These are phyloP conservation scores for Kodamaea leandrae DNA, from an alignment of 805 yeast genomes.

Conservation along the genomic window DNA sequence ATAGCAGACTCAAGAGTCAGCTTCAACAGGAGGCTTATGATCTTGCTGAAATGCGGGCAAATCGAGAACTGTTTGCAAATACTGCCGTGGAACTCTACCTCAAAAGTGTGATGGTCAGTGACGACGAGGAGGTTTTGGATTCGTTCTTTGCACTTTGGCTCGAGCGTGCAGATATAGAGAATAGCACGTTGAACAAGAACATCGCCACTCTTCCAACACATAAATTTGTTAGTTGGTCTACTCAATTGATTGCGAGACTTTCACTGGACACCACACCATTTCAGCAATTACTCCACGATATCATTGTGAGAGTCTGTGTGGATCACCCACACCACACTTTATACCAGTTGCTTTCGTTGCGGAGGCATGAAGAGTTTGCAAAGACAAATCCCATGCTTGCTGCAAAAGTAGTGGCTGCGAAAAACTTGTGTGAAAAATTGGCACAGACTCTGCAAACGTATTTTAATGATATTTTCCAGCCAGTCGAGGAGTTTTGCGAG, in stretches of 20 bases:
- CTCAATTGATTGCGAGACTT: conserved; percentile 75
- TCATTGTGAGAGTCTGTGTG: conserved; percentile 47
- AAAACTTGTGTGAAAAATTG: conserved; percentile 44
- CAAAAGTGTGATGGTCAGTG: conserved; percentile 45
- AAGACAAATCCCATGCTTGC: conserved; percentile 38
- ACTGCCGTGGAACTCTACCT: conserved; percentile 62
- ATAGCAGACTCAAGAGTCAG: conserved; percentile 47
- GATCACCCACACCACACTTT: conserved; percentile 74
- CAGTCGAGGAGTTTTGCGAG: conserved; percentile 51
- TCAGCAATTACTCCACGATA: conserved; percentile 49
- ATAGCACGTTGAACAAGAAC: conserved; percentile 35
- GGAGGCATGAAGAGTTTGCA: conserved; percentile 40
- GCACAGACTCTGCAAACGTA: conserved; percentile 22
- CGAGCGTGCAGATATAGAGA: conserved; percentile 50
- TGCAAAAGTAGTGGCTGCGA: conserved; percentile 49
- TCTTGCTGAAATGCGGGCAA: conserved; percentile 35
- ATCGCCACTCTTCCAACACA: conserved; percentile 49
- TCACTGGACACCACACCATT: conserved; percentile 48
- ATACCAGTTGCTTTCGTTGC: conserved; percentile 58
- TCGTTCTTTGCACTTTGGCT: conserved; percentile 84
- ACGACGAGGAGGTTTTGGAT: conserved; percentile 59
- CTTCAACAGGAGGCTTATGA: conserved; percentile 49
- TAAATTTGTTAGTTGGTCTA: conserved; percentile 75
- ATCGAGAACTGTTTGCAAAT: conserved; percentile 42
- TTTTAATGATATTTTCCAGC: conserved; percentile 30